Evolutionary conservation across 2,329 filamentous ascomycete species (phyloP).

Genomic region (Fusarium proliferatum): DNA sequence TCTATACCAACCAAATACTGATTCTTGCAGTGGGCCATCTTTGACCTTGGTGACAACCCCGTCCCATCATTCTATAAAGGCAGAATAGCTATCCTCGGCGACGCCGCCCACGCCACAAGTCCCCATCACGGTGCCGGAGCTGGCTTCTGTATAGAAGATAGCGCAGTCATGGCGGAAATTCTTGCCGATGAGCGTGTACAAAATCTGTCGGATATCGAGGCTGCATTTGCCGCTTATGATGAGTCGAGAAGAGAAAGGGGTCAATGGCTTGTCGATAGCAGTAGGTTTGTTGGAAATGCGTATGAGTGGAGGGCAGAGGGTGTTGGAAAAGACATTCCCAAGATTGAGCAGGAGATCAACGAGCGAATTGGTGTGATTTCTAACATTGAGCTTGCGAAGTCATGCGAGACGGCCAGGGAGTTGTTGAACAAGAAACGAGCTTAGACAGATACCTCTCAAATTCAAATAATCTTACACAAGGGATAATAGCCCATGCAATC

Average conservation of each 20-base stretch:
- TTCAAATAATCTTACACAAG: neutral
- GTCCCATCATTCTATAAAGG: slow-evolving; percentile 56
- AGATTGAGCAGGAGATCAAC: slow-evolving; percentile 37
- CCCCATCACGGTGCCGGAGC: slow-evolving; percentile 70
- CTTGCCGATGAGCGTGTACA: slow-evolving; percentile 56
- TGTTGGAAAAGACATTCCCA: slow-evolving; percentile 23
- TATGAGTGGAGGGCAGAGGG: slow-evolving; percentile 57
- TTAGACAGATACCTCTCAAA: neutral
- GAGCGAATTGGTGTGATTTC: slow-evolving; percentile 24
- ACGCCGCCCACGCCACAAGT: slow-evolving; percentile 72
- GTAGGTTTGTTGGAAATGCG: slow-evolving; percentile 53
- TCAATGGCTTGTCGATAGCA: slow-evolving; percentile 62
- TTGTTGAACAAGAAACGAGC: neutral
- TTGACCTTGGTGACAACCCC: slow-evolving; percentile 58
- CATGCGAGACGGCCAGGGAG: slow-evolving; percentile 9
- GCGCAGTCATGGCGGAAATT: slow-evolving; percentile 55
- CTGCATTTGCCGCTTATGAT: slow-evolving; percentile 55
- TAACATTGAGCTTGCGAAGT: slow-evolving; percentile 12
- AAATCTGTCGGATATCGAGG: slow-evolving; percentile 40
- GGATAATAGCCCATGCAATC: neutral
- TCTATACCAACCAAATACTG: neutral
- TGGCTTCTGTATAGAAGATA: slow-evolving; percentile 67
- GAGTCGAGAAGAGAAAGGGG: slow-evolving; percentile 62
- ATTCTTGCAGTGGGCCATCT: slow-evolving; percentile 56
- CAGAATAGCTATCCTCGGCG: slow-evolving; percentile 64